These are phyloP conservation scores for Ruellia speciosa DNA, from an alignment of 305 asterid genomes.

Conservation along the genomic window DNA sequence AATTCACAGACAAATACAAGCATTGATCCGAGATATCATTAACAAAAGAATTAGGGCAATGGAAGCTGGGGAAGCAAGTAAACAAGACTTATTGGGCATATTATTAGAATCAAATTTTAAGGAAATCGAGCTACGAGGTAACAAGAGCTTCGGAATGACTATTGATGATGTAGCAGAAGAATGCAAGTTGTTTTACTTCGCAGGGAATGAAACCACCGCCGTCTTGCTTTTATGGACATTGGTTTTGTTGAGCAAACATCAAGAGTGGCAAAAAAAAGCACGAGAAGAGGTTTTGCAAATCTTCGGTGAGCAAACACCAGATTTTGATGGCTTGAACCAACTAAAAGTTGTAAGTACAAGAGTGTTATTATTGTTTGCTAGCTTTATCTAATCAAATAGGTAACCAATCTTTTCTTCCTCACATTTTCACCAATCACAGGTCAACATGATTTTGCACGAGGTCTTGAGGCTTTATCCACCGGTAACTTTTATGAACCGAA, in stretches of 20 bases:
- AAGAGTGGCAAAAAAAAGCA: constrained; percentile 2
- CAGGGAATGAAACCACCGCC: constrained; percentile 8
- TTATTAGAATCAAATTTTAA: constrained; percentile 27
- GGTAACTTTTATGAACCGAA: not conserved
- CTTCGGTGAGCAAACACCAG: not conserved
- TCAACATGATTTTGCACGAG: constrained; percentile 31
- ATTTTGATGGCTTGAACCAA: not conserved
- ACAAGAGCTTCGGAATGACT: constrained; percentile 5
- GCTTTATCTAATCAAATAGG: constrained; percentile 23
- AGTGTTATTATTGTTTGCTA: constrained; percentile 28
- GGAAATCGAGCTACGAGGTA: not conserved
- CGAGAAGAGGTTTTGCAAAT: constrained; percentile 5
- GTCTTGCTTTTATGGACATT: constrained; percentile 1
- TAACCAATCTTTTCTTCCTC: constrained; percentile 12
- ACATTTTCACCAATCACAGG: constrained; percentile 28
- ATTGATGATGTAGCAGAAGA: constrained; percentile 4
- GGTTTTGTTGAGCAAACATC: constrained; percentile 2
- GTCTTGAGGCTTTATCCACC: constrained; percentile 28
- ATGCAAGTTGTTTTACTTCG: constrained; percentile 11
- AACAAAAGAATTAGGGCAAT: constrained; percentile 24
- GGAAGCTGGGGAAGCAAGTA: constrained; percentile 21
- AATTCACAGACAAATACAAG: constrained; percentile 17
- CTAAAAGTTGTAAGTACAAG: constrained; percentile 3
- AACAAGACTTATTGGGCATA: constrained; percentile 25
- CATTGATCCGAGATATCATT: constrained; percentile 20